These are phyloP conservation scores for Pseudopyricularia cyperi DNA, from an alignment of 2,329 filamentous ascomycete species.

Conservation along the genomic window DNA sequence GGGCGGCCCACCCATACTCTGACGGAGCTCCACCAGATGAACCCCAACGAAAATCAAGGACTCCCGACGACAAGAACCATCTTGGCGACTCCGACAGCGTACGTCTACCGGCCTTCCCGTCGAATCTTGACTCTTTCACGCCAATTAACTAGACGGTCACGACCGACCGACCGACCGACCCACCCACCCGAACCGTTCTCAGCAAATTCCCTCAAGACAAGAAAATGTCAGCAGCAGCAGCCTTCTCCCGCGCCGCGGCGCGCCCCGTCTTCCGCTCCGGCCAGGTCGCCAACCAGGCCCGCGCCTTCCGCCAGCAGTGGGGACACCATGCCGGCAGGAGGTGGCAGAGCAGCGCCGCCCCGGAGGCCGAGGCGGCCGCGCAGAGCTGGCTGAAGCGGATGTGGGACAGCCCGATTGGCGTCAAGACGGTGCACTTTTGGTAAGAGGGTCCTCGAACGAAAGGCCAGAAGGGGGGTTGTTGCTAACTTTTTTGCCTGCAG, in stretches of 20 bases:
- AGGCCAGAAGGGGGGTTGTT: background rate
- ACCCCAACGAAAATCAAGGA: background rate
- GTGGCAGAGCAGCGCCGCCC: constrained; percentile 39
- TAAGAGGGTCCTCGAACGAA: constrained; percentile 24
- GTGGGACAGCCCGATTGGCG: constrained; percentile 68
- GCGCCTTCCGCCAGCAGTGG: constrained; percentile 33
- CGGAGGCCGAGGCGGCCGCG: constrained; percentile 28
- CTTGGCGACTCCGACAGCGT: too few relatives aligned
- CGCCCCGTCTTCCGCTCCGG: constrained; percentile 43
- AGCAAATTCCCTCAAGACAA: too few relatives aligned
- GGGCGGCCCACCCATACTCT: background rate
- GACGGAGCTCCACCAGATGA: background rate
- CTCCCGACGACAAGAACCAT: too few relatives aligned
- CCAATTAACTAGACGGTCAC: too few relatives aligned
- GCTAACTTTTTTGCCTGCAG: background rate
- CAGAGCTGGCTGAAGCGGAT: constrained; percentile 59
- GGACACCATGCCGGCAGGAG: constrained; percentile 37
- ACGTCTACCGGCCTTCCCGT: background rate
- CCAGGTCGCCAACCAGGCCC: constrained; percentile 37
- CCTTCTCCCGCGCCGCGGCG: constrained; percentile 34
- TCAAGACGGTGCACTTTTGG: constrained; percentile 99
- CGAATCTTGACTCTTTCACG: too few relatives aligned
- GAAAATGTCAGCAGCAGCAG: constrained; percentile 28
- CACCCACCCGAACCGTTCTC: too few relatives aligned
- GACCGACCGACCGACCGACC: too few relatives aligned